A percentile compares a stretch with the other conserved stretches of the same genome.
Conservation (phyloP, 192 early-diverging fungal species). For the Podila verticillata region DNA sequence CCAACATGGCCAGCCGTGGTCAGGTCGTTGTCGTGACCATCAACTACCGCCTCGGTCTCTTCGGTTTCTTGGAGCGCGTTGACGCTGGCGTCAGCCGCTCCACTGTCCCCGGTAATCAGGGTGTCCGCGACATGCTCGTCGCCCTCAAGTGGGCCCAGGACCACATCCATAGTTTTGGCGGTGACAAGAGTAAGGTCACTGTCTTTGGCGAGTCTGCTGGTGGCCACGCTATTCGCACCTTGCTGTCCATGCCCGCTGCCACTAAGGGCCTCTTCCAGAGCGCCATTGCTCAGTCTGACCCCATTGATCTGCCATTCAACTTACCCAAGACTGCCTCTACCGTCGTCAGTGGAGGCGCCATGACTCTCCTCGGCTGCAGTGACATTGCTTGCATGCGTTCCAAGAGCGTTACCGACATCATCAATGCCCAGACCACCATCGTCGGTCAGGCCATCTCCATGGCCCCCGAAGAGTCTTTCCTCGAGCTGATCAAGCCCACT, state of each 20-base stretch:
- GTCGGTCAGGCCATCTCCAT: conserved; percentile 32
- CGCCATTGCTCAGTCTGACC: conserved; percentile 47
- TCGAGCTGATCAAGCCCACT: conserved; percentile 49
- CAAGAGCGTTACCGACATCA: conserved; percentile 25
- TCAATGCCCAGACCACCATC: conserved; percentile 32
- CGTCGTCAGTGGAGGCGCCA: conserved; percentile 39
- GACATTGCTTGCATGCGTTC: conserved; percentile 45
- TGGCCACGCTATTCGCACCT: conserved; percentile 43
- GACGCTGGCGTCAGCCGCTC: conserved; percentile 46
- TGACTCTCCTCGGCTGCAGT: conserved; percentile 30
- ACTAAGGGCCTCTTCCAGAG: conserved; percentile 43
- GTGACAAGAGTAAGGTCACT: conserved; percentile 38
- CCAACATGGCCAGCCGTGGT: conserved; percentile 46
- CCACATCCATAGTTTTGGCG: conserved; percentile 37
- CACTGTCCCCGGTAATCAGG: conserved; percentile 41
- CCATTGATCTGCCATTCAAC: conserved; percentile 48
- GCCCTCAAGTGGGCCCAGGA: conserved; percentile 47
- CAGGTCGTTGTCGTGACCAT: conserved; percentile 49
- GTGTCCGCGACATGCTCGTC: conserved; percentile 50
- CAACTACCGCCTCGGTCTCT: conserved; percentile 52
- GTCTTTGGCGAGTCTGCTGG: conserved; percentile 51
- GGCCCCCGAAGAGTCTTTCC: conserved; percentile 50
- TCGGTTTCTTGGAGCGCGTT: conserved; percentile 50
- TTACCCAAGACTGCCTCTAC: conserved; percentile 35
- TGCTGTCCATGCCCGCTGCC: conserved; percentile 52